Percentiles rank a stretch among this genome's conserved stretches.
Evolutionary conservation across 1,284 basidiomycete species (phyloP).

Genomic region (Leucoagaricus sp.): DNA sequence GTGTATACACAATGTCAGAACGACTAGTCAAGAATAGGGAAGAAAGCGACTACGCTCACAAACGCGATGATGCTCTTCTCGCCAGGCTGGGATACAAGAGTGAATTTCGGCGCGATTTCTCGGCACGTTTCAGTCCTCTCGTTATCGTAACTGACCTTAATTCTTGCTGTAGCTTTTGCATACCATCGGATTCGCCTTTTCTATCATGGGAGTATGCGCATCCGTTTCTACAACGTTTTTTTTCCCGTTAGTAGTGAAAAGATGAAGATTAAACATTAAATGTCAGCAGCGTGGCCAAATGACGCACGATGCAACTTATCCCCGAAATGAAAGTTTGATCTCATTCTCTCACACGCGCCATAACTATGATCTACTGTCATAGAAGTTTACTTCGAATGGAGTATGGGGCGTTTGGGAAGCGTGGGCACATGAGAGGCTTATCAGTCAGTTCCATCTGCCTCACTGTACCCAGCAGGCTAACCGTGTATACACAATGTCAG

Average conservation of each 20-base stretch:
- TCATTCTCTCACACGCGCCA: too few relatives aligned
- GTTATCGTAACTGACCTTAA: not conserved
- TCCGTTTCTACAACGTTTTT: conserved; percentile 68
- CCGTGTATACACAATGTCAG: not conserved
- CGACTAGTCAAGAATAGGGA: not conserved
- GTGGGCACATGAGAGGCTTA: too few relatives aligned
- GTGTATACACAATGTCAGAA: not conserved
- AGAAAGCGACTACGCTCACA: not conserved
- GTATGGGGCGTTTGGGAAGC: too few relatives aligned
- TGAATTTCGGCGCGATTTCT: conserved; percentile 78
- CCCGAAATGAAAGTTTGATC: too few relatives aligned
- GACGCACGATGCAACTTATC: too few relatives aligned
- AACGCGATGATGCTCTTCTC: conserved; percentile 51
- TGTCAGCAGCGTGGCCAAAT: too few relatives aligned
- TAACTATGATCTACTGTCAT: too few relatives aligned
- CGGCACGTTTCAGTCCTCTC: conserved; percentile 42
- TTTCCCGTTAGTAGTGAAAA: too few relatives aligned
- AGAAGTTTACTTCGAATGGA: too few relatives aligned
- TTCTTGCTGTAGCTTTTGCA: conserved; percentile 48
- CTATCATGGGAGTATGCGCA: conserved; percentile 75
- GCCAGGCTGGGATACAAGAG: conserved; percentile 73
- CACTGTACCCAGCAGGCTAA: too few relatives aligned
- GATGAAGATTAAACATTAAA: too few relatives aligned
- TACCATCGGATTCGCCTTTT: conserved; percentile 70
- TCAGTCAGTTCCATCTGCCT: too few relatives aligned